Base-by-base conservation (phyloP, 371 early-diverging fungal genomes). In the Choanephora cucurbitarum region DNA sequence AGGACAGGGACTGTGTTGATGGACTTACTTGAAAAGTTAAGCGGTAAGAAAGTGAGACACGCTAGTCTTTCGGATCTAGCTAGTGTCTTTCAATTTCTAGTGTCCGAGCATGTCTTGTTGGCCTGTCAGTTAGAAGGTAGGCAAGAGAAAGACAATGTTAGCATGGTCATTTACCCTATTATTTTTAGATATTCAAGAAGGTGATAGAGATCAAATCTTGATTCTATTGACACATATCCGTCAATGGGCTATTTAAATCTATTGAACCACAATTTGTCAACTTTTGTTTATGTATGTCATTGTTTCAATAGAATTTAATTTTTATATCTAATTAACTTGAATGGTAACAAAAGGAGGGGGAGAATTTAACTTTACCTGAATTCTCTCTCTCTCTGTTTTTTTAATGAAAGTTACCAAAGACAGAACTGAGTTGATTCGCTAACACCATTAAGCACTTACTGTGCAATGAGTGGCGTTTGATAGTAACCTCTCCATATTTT, bases 71-170 rank as follows among this genome's bases (percentile, higher is more conserved):
- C 28, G 7, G 28, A 28, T 24, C 66, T 85, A 23, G 67, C 78
- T n/a, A 69, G 76, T 8, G 82, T 75, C 0, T 81, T 85, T 66
- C 79, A 83, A 48, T 85, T 85, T 44, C 78, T 85, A 82, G 73
- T 23, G 18, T 48, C 17, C 11, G 18, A 34, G 33, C 6, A 40
- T 5, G 14, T n/a, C 40, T 48, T 37, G 13, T 13, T 6, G 14
- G 14, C 3, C 1, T 37, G 37, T 37, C 9, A 9, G 9, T 2
- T 37, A 14, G 2, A 37, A 37, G 37, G 37, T 37, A 7, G 10
- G 37, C 37, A 5, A 6, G 5, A 10, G 10, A 5, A 32, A 10
- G 32, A 6, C 10, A 10, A 6, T 32, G 6, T 32, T 5, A 6
- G 32, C 32, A 32, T 32, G 32, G n/a, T n/a, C n/a, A n/a, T n/a